phyloP scores from a whole-genome alignment of 805 yeast genomes.

The Metschnikowia shivogae region DNA sequence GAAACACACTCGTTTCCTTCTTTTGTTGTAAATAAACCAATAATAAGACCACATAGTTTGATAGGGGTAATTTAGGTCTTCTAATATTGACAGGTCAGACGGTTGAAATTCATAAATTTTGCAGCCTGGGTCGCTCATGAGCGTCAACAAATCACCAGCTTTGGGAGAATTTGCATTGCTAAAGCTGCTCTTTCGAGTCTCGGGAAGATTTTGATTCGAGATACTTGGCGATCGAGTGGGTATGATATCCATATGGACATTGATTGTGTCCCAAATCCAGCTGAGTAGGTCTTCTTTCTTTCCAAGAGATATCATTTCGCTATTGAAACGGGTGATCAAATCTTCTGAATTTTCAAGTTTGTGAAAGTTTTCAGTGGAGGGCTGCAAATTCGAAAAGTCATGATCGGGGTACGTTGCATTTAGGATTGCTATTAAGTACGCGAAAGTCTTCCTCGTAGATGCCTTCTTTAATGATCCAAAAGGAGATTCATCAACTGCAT shows the following conservation, averaged over 20 bases:
- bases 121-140: constrained; percentile 37
- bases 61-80: constrained; percentile 49
- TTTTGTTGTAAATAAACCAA: constrained; percentile 90
- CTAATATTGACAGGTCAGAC: constrained; percentile 55
- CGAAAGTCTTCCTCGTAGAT: constrained; percentile 85
- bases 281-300: constrained; percentile 42
- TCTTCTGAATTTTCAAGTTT: constrained; percentile 36
- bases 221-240: constrained; percentile 28
- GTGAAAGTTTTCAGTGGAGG: constrained; percentile 55
- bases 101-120: constrained; percentile 61
- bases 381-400: constrained; percentile 84
- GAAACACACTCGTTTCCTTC: constrained; percentile 86
- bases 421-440: constrained; percentile 82
- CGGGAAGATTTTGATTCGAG: constrained; percentile 17
- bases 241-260: constrained; percentile 70
- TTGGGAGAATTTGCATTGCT: constrained; percentile 14
- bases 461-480: constrained; percentile 88
- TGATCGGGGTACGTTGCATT: constrained; percentile 95
- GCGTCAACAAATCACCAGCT: constrained; percentile 5
- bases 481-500: constrained; percentile 52
- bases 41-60: constrained; percentile 68
- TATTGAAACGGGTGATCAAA: constrained; percentile 66
- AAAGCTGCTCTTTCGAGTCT: constrained; percentile 29
- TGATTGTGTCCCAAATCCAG: constrained; percentile 86
- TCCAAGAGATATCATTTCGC: constrained; percentile 55